These are phyloP conservation scores for Imleria badia DNA, from an alignment of 768 basidiomycete genomes.

Conservation along the genomic window DNA sequence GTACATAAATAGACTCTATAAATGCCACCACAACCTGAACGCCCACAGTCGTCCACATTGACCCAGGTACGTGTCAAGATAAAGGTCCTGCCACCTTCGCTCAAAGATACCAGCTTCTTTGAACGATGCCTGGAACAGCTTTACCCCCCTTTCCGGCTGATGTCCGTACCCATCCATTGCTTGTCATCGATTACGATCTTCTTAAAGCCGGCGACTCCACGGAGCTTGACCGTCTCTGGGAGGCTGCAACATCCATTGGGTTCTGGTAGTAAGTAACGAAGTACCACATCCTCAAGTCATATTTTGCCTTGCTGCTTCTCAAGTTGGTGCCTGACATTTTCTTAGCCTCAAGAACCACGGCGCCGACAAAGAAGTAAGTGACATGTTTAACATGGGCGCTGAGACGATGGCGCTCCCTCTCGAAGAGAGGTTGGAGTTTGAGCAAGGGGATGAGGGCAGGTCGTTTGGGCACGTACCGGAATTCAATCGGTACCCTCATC, in stretches of 20 bases:
- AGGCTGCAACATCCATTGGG: conserved; percentile 47
- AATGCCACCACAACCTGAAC: no score
- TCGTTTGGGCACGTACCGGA: conserved; percentile 36
- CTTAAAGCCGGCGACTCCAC: conserved; percentile 34
- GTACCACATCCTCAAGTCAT: neutral
- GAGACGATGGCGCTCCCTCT: conserved; percentile 40
- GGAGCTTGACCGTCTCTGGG: conserved; percentile 46
- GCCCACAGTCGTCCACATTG: neutral
- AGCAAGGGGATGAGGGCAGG: conserved; percentile 42
- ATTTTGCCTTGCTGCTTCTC: neutral
- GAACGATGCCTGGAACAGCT: conserved; percentile 33
- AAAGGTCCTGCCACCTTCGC: neutral
- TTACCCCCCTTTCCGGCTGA: conserved; percentile 45
- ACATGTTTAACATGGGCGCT: conserved; percentile 44
- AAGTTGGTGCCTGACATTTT: neutral
- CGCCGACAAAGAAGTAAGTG: conserved; percentile 33
- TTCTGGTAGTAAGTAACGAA: conserved; percentile 51
- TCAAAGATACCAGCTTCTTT: neutral
- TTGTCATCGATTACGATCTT: conserved; percentile 45
- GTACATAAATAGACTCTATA: no score
- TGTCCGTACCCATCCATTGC: conserved; percentile 43
- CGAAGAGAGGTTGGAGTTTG: conserved; percentile 43
- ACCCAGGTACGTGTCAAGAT: neutral
- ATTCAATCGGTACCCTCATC: neutral
- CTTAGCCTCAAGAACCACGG: conserved; percentile 45